Evolutionary conservation across 257 asterid genomes (phyloP).

Genomic region (Craterostigma plantagineum): DNA sequence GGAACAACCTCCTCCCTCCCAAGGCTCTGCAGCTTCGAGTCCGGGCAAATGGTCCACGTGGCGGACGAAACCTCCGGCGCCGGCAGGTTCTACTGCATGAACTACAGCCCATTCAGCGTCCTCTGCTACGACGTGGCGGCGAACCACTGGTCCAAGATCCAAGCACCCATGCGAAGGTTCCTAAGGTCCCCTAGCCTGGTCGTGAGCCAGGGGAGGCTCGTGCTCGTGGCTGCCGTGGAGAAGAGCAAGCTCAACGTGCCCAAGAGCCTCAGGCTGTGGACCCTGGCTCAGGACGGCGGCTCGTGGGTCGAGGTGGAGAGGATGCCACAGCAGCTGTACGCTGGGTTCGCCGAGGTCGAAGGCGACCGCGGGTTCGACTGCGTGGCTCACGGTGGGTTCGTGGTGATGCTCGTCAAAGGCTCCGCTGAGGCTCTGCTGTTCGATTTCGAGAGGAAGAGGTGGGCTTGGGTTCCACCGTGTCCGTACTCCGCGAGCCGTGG

Average conservation of each 20-base stretch:
- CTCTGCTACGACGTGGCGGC: conserved; percentile 23
- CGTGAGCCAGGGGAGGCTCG: conserved; percentile 35
- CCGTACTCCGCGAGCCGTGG: conserved; percentile 17
- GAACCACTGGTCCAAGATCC: conserved; percentile 70
- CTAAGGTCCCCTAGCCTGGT: conserved; percentile 66
- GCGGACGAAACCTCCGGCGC: too few relatives aligned
- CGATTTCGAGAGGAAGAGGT: conserved; percentile 39
- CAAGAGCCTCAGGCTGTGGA: conserved; percentile 67
- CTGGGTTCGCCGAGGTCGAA: conserved; percentile 52
- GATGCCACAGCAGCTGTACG: conserved; percentile 82
- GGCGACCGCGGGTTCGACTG: conserved; percentile 52
- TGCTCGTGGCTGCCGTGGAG: conserved; percentile 75
- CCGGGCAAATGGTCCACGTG: conserved; percentile 62
- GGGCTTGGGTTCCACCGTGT: conserved; percentile 81
- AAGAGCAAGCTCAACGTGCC: conserved; percentile 91
- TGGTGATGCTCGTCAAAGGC: conserved; percentile 31
- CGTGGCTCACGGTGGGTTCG: conserved; percentile 60
- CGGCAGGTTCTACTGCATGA: conserved; percentile 88
- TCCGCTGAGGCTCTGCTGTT: conserved; percentile 42
- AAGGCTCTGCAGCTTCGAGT: conserved; percentile 73
- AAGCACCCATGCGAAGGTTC: conserved; percentile 88
- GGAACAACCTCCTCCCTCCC: conserved; percentile 74
- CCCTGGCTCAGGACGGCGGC: conserved; percentile 42
- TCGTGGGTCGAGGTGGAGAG: conserved; percentile 81
- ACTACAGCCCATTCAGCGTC: conserved; percentile 83